A percentile compares a stretch with the other conserved stretches of the same genome.
phyloP scores from a whole-genome alignment of 2,329 filamentous ascomycete species.

The Fusarium nelsonii region DNA sequence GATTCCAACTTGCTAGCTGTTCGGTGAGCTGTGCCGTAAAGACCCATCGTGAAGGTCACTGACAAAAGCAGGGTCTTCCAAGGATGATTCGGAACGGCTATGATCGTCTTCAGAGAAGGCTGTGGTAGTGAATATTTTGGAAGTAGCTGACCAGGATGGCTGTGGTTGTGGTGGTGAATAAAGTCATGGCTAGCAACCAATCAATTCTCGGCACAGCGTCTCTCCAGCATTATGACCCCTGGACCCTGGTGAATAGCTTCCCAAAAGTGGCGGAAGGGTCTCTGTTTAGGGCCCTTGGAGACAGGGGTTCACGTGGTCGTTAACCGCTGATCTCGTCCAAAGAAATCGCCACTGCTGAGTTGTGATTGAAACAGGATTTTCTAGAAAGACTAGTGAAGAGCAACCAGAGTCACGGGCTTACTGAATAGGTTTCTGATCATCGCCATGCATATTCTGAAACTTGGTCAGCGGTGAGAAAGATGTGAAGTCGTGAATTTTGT shows the following conservation, averaged over 20 bases:
- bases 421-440: constrained; percentile 34
- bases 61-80: constrained; percentile 34
- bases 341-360: constrained; percentile 34
- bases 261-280: constrained; percentile 34
- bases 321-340: constrained; percentile 42
- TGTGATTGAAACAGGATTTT: constrained; percentile 42
- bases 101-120: constrained; percentile 38
- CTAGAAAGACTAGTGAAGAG: constrained; percentile 16
- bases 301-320: constrained; percentile 37
- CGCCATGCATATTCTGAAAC: constrained; percentile 45
- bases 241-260: constrained; percentile 16
- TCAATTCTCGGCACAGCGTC: constrained; percentile 29
- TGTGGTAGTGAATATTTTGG: constrained; percentile 33
- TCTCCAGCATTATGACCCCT: constrained; percentile 27
- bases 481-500: constrained; percentile 9
- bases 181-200: constrained; percentile 35
- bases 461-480: constrained; percentile 8
- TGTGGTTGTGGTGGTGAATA: constrained; percentile 14
- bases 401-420: constrained; percentile 21
- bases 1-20: constrained; percentile 19
- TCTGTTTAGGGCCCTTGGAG: constrained; percentile 9
- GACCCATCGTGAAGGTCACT: constrained; percentile 26
- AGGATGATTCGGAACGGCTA: constrained; percentile 38
- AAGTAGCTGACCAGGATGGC: constrained; percentile 28
- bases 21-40: constrained; percentile 15